Conservation (phyloP, 106 monocot genomes). For the Acanthochlamys bracteata region DNA sequence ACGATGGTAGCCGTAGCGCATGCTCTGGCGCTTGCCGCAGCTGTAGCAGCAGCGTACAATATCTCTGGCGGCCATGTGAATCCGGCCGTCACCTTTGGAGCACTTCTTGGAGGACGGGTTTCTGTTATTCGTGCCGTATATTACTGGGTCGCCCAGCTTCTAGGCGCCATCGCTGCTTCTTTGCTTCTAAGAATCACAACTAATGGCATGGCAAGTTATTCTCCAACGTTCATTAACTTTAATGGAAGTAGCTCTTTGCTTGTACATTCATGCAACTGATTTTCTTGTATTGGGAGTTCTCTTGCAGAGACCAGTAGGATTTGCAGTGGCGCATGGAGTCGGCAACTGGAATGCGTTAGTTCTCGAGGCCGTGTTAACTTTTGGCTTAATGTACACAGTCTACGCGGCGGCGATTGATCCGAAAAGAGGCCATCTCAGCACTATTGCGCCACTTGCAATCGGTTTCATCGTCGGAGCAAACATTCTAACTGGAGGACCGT, state of each 20-base stretch:
- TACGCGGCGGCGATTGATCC: constrained; percentile 78
- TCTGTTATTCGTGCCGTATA: constrained; percentile 34
- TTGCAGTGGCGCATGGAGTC: constrained; percentile 42
- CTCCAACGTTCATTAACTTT: not conserved
- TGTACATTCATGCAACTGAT: no score
- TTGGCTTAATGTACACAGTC: constrained; percentile 72
- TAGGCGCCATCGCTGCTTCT: constrained; percentile 43
- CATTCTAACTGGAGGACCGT: constrained; percentile 70
- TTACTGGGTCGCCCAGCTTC: constrained; percentile 59
- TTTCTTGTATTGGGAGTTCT: not conserved
- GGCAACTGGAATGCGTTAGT: constrained; percentile 45
- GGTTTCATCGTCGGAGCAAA: constrained; percentile 78
- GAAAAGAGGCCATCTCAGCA: constrained; percentile 51
- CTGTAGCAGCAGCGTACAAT: constrained; percentile 37
- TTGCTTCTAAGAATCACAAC: constrained; percentile 41
- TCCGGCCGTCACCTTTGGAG: constrained; percentile 56
- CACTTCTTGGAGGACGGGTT: constrained; percentile 44
- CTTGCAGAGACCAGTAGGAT: constrained; percentile 50
- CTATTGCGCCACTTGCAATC: constrained; percentile 62
- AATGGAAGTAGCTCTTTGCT: no score
- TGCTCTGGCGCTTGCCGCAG: constrained; percentile 41
- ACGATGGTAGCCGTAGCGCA: constrained; percentile 36
- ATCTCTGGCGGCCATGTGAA: constrained; percentile 65
- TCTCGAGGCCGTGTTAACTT: constrained; percentile 66
- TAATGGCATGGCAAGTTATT: constrained; percentile 37